phyloP scores from a whole-genome alignment of 2,329 filamentous ascomycete species.

The Aurifilum marmelostoma region DNA sequence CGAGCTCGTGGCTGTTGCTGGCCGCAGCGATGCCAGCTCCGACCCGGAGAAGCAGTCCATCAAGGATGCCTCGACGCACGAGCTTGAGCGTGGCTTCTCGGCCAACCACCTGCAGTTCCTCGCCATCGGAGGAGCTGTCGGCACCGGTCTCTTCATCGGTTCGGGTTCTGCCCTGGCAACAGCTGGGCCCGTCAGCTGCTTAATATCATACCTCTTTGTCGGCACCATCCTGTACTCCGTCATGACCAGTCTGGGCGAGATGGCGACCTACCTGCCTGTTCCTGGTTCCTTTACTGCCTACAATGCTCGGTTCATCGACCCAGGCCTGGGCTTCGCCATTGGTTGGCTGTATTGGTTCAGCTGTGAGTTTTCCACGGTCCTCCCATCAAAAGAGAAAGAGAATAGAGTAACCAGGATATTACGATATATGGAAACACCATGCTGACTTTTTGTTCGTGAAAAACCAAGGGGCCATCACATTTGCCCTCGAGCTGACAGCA shows the following conservation, averaged over 20 bases:
- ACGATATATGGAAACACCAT: too few species aligned
- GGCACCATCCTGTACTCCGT: conserved; percentile 73
- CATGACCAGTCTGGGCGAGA: conserved; percentile 66
- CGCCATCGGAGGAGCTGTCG: conserved; percentile 46
- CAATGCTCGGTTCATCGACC: conserved; percentile 74
- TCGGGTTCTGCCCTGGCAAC: conserved; percentile 63
- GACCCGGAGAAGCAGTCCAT: conserved; percentile 29
- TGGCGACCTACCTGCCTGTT: conserved; percentile 60
- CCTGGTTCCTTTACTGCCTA: conserved; percentile 52
- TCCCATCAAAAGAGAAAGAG: too few species aligned
- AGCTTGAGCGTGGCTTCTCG: conserved; percentile 28
- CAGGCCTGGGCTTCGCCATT: conserved; percentile 74
- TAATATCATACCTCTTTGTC: conserved; percentile 61
- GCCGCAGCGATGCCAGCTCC: conserved; percentile 23
- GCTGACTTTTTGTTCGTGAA: background rate
- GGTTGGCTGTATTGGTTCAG: conserved; percentile 86
- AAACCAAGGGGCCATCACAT: conserved; percentile 10
- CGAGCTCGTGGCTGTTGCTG: conserved; percentile 21
- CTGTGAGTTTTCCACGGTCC: conserved; percentile 45
- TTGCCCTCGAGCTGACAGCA: conserved; percentile 8
- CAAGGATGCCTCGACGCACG: conserved; percentile 22
- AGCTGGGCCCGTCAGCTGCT: conserved; percentile 61
- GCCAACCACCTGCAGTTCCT: conserved; percentile 52
- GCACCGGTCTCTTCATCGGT: conserved; percentile 59
- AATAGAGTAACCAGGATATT: background rate